Conservation (phyloP, 192 early-diverging fungal species). For the Podila epigama region DNA sequence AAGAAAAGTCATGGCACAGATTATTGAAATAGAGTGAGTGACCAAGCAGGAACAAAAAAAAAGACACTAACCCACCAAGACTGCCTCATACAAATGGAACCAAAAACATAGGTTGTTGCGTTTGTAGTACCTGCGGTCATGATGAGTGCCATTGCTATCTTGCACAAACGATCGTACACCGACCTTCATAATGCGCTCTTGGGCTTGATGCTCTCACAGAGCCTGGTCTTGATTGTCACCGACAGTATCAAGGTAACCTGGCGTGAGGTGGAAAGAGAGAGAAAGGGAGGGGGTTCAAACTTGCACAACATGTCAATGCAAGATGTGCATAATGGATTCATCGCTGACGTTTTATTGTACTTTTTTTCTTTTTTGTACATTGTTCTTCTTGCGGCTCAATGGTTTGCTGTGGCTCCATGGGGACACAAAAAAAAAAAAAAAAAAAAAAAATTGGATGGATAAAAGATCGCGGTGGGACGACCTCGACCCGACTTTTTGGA, state of each 20-base stretch:
- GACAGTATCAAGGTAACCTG: conserved; percentile 55
- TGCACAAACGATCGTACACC: conserved; percentile 40
- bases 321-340: background rate
- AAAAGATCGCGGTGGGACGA: conserved; percentile 54
- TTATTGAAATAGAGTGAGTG: background rate
- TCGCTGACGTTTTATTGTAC: background rate
- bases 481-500: conserved; percentile 61
- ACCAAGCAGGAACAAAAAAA: background rate
- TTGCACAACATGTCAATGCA: background rate
- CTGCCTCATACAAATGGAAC: too few relatives aligned
- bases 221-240: conserved; percentile 58
- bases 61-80: background rate
- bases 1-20: background rate
- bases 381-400: background rate
- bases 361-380: background rate
- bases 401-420: background rate
- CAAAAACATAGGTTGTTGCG: conserved; percentile 30
- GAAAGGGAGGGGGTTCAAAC: background rate
- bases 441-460: background rate
- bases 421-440: background rate
- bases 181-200: conserved; percentile 49
- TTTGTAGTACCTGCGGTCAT: conserved; percentile 48
- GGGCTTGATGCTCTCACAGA: conserved; percentile 53
- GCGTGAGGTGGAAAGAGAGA: background rate
- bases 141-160: conserved; percentile 37